Percentiles rank a stretch among this genome's conserved stretches.
Conservation (phyloP, 257 asterid genomes). For the Solanum okadae region DNA sequence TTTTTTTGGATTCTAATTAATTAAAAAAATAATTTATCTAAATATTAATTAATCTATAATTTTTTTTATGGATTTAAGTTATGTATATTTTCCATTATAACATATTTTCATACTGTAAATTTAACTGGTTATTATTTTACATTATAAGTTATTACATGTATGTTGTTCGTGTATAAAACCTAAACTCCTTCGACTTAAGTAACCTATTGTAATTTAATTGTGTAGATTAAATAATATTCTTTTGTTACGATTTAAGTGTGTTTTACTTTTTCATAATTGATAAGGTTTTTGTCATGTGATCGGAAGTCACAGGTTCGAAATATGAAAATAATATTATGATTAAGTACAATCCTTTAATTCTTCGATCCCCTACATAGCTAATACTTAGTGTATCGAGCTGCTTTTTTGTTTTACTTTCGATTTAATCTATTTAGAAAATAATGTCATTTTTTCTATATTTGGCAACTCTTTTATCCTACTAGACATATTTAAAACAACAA, state of each 20-base stretch:
- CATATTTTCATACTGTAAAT: neutral
- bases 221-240: neutral
- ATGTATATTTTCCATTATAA: neutral
- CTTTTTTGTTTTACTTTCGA: too few relatives aligned
- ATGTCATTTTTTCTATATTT: neutral
- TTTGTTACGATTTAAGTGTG: neutral
- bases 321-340: rapidly evolving
- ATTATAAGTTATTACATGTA: neutral
- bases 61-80: neutral
- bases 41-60: neutral
- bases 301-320: rapidly evolving
- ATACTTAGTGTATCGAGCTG: neutral
- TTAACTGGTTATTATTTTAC: neutral
- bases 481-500: neutral
- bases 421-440: neutral
- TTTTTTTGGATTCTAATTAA: neutral
- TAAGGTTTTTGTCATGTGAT: neutral
- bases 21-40: neutral
- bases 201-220: neutral
- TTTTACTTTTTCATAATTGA: neutral
- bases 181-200: too few relatives aligned
- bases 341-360: neutral
- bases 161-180: too few relatives aligned
- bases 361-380: neutral
- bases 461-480: neutral